Evolutionary conservation across 2,329 filamentous ascomycete genomes (phyloP), one percentile per base, ranked within the genome.

Genomic region (Fusarium liriodendri): DNA sequence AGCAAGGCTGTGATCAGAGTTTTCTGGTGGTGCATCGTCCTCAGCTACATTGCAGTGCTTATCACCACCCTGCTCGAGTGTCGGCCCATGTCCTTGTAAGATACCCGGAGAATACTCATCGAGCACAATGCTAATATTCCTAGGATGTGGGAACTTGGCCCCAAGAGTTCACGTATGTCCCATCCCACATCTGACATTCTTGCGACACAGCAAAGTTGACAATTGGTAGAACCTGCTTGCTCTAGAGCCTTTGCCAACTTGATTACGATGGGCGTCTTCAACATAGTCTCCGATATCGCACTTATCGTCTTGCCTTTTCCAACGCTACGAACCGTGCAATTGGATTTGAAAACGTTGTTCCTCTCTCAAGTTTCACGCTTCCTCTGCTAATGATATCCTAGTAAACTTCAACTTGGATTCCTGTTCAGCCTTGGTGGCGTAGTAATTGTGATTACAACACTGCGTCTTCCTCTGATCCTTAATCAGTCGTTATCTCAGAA

Each of bases 301-400:
- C 77, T 80, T 14, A 74, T 80, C 0, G 42, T 78, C 7, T 69
- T 80, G 2, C 78, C 79, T 0, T 78, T 79, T 22, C 78, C 78
- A 9, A 78, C 78, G 5, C 57, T 80, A 3, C 66, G 62, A 8
- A 25, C 52, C 29, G 47, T 69, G 3, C 62, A 50, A 58, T 20
- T 73, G 6, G 62, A 73, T 13, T n/a, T 61, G 2, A 70, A 61
- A 52, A 63, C 66, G 70, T 72, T 35, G 25, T 32, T 25, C 6
- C 2, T 4, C 8, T n/a, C 11, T 6, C 27, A 38, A 11, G 6
- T 13, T 6, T 10, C 42, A 8, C n/a, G 3, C 50, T 63, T 35
- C 40, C 5, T 38, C 13, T 33, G 18, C 59, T 63, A 20, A 67
- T 57, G 5, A 45, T 1, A 18, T 32, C 2, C 13, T 13, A 67